Percentiles rank a stretch among this genome's conserved stretches.
Conservation (phyloP, 169 alveolate species). For the Plasmodium chabaudi region DNA sequence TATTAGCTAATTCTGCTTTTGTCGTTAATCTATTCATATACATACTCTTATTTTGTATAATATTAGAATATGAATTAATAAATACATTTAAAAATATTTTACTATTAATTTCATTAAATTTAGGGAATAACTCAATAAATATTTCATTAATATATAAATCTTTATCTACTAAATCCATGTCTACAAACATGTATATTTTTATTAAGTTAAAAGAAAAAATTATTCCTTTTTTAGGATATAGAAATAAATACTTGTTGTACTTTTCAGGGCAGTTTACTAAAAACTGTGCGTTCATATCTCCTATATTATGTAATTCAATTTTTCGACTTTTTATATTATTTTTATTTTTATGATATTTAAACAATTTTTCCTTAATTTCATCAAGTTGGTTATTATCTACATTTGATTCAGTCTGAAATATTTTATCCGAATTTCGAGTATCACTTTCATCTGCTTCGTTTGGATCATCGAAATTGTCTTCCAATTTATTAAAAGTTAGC, state of each 20-base stretch:
- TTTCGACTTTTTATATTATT: conserved; percentile 34
- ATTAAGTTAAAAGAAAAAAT: conserved; percentile 58
- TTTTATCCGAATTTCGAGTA: not conserved
- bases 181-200: conserved; percentile 47
- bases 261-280: conserved; percentile 33
- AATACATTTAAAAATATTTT: conserved; percentile 38
- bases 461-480: not conserved
- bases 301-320: conserved; percentile 61
- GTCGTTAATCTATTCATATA: conserved; percentile 9
- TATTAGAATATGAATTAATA: conserved; percentile 23
- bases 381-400: conserved; percentile 13
- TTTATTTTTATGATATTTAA: conserved; percentile 16
- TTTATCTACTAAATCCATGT: conserved; percentile 28
- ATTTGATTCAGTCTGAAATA: not conserved
- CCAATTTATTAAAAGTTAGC: conserved; percentile 42
- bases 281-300: conserved; percentile 75
- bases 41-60: conserved; percentile 7
- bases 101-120: conserved; percentile 64
- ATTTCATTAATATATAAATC: conserved; percentile 62
- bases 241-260: conserved; percentile 35
- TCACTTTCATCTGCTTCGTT: not conserved
- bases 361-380: conserved; percentile 40
- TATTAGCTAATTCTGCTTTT: not conserved
- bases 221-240: conserved; percentile 74
- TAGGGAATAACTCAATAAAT: conserved; percentile 45